Base-by-base conservation (phyloP, 345 rosid species). In the Camelina neglecta region DNA sequence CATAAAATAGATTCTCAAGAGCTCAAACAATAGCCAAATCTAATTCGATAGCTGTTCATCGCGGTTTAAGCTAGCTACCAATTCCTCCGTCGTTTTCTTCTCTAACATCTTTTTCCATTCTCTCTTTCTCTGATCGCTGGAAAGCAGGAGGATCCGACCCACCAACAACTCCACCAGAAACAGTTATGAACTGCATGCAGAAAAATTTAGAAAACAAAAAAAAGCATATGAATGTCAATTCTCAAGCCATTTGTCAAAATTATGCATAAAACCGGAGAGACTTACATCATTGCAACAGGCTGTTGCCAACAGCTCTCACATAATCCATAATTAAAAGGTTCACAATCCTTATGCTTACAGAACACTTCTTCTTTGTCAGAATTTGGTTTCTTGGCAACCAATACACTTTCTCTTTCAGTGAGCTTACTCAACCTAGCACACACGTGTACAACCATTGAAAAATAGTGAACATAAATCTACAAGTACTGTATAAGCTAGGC, bases 131-230 rank as follows among this genome's bases (percentile, higher is more conserved):
- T 21, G 23, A 1, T 21, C 23, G 23, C 23, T 21, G 23, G 23
- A 21, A 21, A 24, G 97, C 93, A 56, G 97, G 97, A 83, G 97
- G 96, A 84, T 92, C 88, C 48, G 84, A 83, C 60, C 97, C 99
- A 58, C 96, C 97, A 56, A 83, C 90, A 73, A 92, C 84, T 67
- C 99, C 99, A 79, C 88, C 92, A 2, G 88, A 87, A 73, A 89
- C 75, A 36, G 8, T 79, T 20, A 82, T 82, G 75, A 90, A 86
- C 96, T 90, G 86, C 79, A 21, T 21, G 23, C 10, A 73, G 18
- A 31, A 68, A 69, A 59, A 49, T 2, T 24, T 21, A 21, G 23
- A 21, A 21, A 18, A 18, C 18, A 18, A 18, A 21, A 21, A 21
- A 21, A 21, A 21, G 1, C 3, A 2, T 33, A 56, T 33, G 48